phyloP scores from a whole-genome alignment of 73 alveolate genomes.

The Symbiodinium pilosum region DNA sequence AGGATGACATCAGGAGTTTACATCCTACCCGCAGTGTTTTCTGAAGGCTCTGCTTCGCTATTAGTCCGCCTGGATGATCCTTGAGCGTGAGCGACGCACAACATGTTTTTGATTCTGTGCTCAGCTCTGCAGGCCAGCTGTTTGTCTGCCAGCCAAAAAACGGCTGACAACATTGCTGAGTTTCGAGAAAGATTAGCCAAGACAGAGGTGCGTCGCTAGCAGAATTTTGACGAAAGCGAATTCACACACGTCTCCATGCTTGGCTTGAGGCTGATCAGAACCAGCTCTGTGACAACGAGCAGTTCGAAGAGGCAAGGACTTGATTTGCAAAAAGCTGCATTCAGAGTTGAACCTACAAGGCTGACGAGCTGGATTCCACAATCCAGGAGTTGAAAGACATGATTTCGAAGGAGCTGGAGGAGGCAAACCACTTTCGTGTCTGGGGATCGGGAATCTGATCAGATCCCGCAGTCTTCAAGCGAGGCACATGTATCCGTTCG shows the following conservation, averaged over 20 bases:
- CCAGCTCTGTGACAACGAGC: constrained; percentile 78
- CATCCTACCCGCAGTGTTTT: no score
- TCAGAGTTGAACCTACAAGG: background rate
- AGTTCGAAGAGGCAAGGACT: constrained; percentile 72
- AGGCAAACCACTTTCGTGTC: background rate
- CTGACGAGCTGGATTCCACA: constrained; percentile 58
- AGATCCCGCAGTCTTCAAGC: no score
- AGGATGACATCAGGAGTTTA: no score
- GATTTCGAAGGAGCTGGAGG: constrained; percentile 69
- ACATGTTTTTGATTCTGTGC: no score
- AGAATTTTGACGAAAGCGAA: no score
- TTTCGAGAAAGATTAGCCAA: constrained; percentile 27
- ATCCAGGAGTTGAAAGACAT: constrained; percentile 72
- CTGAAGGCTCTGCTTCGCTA: no score
- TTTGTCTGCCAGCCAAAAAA: constrained; percentile 79
- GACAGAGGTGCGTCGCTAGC: constrained; percentile 53
- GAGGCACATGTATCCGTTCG: no score
- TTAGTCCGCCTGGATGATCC: no score
- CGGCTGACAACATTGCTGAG: constrained; percentile 66
- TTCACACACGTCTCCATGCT: no score
- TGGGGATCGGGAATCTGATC: background rate
- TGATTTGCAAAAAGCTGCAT: background rate
- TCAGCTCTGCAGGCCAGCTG: constrained; percentile 21
- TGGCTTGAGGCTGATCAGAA: constrained; percentile 93
- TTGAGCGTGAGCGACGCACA: no score